Percentiles rank a stretch among this genome's conserved stretches.
These are phyloP conservation scores for Chaetoceros muelleri DNA, from an alignment of 108 stramenopile species.

Conservation along the genomic window DNA sequence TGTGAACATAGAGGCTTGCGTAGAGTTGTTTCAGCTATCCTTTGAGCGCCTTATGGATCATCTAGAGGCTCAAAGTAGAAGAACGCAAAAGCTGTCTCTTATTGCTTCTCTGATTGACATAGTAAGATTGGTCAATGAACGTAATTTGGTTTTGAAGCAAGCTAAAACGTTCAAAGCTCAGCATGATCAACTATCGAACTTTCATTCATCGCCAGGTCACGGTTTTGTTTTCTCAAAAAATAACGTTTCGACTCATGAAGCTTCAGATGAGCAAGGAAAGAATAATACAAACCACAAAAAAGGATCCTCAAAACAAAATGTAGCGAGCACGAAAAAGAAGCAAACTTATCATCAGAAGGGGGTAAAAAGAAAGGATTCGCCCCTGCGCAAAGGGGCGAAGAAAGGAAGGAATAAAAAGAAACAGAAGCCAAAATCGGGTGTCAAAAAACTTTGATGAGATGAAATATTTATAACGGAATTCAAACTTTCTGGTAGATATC, in stretches of 20 bases:
- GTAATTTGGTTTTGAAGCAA: conserved; percentile 2
- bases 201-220: conserved; percentile 8
- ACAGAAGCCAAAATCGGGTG: too few species aligned
- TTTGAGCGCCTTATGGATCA: conserved; percentile 13
- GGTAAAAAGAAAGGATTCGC: conserved; percentile 9
- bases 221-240: conserved; percentile 10
- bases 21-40: conserved; percentile 26
- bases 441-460: too few species aligned
- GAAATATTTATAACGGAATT: too few species aligned
- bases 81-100: conserved; percentile 12
- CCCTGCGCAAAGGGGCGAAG: conserved; percentile 16
- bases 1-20: conserved; percentile 19
- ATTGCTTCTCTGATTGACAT: conserved; percentile 27
- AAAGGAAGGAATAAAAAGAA: conserved; percentile 32
- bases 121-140: conserved; percentile 14
- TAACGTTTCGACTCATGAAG: conserved; percentile 3
- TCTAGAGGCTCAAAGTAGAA: conserved; percentile 4
- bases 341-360: too few species aligned
- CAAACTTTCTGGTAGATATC: too few species aligned
- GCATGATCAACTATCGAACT: not conserved
- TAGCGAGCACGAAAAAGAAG: too few species aligned
- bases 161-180: not conserved
- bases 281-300: conserved; percentile 3
- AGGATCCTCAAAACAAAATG: not conserved
- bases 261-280: conserved; percentile 19